Evolutionary conservation across 2,329 filamentous ascomycete genomes (phyloP).

Genomic region (Nannizziopsis arthrosporioides): DNA sequence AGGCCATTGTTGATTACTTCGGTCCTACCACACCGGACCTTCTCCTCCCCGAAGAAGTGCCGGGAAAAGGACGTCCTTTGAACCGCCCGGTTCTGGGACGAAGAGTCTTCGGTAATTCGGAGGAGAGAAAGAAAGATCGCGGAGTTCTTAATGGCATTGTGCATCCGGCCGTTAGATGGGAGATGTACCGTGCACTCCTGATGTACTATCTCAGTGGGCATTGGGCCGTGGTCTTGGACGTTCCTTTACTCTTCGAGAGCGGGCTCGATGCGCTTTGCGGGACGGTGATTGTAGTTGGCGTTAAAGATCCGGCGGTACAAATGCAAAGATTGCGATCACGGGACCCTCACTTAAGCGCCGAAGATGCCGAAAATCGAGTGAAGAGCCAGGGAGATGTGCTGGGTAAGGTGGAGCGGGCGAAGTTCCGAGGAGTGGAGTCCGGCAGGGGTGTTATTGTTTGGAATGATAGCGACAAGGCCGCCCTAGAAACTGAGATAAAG

Average conservation of each 20-base stretch:
- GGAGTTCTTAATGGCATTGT: slow-evolving; percentile 77
- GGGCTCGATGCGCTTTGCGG: slow-evolving; percentile 77
- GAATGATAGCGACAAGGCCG: slow-evolving; percentile 69
- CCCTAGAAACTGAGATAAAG: slow-evolving; percentile 56
- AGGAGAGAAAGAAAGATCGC: slow-evolving; percentile 59
- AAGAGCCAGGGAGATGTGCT: slow-evolving; percentile 74
- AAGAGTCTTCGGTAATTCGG: slow-evolving; percentile 71
- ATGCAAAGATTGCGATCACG: slow-evolving; percentile 64
- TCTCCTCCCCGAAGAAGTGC: slow-evolving; percentile 48
- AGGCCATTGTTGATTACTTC: slow-evolving; percentile 71
- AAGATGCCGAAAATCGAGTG: slow-evolving; percentile 81
- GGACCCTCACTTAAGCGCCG: slow-evolving; percentile 65
- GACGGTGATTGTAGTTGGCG: slow-evolving; percentile 74
- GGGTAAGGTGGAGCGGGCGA: slow-evolving; percentile 66
- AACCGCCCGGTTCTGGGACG: slow-evolving; percentile 77
- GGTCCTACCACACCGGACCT: slow-evolving; percentile 73
- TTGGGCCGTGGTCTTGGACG: slow-evolving; percentile 86
- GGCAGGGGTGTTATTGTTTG: slow-evolving; percentile 67
- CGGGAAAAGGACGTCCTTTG: slow-evolving; percentile 45
- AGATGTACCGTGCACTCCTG: slow-evolving; percentile 67
- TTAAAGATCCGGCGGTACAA: slow-evolving; percentile 67
- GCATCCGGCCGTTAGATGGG: slow-evolving; percentile 74
- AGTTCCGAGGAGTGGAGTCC: slow-evolving; percentile 45
- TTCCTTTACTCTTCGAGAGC: slow-evolving; percentile 84
- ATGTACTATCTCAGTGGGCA: slow-evolving; percentile 59